Conservation (phyloP, 2,329 filamentous ascomycete genomes). For the Claviceps purpurea region DNA sequence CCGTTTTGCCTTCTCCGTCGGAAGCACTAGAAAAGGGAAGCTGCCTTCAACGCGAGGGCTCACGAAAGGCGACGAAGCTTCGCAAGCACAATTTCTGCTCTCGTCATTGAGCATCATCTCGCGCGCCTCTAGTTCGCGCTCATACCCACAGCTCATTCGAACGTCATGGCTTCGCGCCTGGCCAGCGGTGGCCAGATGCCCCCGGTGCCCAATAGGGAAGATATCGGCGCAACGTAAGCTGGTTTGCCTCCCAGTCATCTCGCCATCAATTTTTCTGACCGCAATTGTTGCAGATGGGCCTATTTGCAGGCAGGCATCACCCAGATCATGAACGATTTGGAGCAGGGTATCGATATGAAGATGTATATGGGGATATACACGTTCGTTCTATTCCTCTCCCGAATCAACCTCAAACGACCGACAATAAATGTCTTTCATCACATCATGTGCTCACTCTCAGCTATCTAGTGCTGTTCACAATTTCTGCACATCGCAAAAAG, state of each 20-base stretch:
- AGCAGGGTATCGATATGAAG: conserved; percentile 86
- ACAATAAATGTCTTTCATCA: not conserved
- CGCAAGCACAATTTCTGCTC: not conserved
- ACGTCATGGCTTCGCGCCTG: conserved; percentile 22
- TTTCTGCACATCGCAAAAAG: conserved; percentile 97
- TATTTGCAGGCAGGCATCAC: conserved; percentile 82
- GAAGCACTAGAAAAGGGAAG: not conserved
- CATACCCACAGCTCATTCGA: not conserved
- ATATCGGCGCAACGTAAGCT: conserved; percentile 38
- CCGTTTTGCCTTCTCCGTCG: not conserved
- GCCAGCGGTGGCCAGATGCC: conserved; percentile 33
- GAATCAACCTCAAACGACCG: not conserved
- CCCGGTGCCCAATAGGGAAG: conserved; percentile 46
- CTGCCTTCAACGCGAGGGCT: no score
- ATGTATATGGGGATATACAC: conserved; percentile 98
- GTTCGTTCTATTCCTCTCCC: conserved; percentile 27
- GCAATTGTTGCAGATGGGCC: conserved; percentile 51
- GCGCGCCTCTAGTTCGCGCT: conserved; percentile 2
- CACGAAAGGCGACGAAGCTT: no score
- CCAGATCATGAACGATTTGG: conserved; percentile 84
- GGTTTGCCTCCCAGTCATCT: not conserved
- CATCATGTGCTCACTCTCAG: conserved; percentile 20
- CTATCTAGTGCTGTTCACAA: conserved; percentile 73
- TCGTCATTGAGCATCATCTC: not conserved
- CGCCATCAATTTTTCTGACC: conserved; percentile 11